Percentiles rank a stretch among this genome's conserved stretches.
phyloP scores from a whole-genome alignment of 225 moss, liverwort and hornwort species.

The Takakia lepidozioides region DNA sequence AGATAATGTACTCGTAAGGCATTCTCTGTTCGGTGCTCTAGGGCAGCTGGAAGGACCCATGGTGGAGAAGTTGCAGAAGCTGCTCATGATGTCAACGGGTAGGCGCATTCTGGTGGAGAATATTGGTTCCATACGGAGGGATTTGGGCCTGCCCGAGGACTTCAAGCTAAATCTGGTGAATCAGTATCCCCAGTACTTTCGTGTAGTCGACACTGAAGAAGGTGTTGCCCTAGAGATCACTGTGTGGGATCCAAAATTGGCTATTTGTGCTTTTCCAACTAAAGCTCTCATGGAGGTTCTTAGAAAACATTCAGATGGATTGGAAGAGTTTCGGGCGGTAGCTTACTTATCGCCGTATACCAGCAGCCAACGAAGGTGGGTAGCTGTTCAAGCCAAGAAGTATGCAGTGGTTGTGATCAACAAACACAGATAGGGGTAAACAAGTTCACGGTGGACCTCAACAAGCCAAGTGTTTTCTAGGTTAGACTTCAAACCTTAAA shows the following conservation, averaged over 20 bases:
- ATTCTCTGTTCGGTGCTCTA: too few relatives aligned
- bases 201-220: constrained; percentile 47
- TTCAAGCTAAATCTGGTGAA: constrained; percentile 40
- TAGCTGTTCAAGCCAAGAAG: too few relatives aligned
- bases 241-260: constrained; percentile 67
- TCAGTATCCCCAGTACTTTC: constrained; percentile 47
- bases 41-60: constrained; percentile 53
- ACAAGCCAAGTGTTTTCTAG: too few relatives aligned
- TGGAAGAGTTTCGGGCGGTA: too few relatives aligned
- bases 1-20: too few relatives aligned
- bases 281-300: constrained; percentile 33
- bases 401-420: too few relatives aligned
- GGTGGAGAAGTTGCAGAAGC: constrained; percentile 66
- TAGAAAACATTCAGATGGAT: too few relatives aligned
- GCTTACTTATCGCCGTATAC: constrained; percentile 70
- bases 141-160: constrained; percentile 75
- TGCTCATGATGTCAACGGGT: constrained; percentile 88
- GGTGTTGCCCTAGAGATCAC: too few relatives aligned
- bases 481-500: too few relatives aligned
- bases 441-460: too few relatives aligned
- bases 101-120: constrained; percentile 58
- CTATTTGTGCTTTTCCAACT: constrained; percentile 42
- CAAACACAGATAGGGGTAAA: too few relatives aligned
- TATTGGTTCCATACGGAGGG: constrained; percentile 57
- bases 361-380: constrained; percentile 33